A percentile compares a stretch with the other conserved stretches of the same genome.
These are phyloP conservation scores for Cryptococcus sp. DNA, from an alignment of 1,284 basidiomycete genomes.

Conservation along the genomic window DNA sequence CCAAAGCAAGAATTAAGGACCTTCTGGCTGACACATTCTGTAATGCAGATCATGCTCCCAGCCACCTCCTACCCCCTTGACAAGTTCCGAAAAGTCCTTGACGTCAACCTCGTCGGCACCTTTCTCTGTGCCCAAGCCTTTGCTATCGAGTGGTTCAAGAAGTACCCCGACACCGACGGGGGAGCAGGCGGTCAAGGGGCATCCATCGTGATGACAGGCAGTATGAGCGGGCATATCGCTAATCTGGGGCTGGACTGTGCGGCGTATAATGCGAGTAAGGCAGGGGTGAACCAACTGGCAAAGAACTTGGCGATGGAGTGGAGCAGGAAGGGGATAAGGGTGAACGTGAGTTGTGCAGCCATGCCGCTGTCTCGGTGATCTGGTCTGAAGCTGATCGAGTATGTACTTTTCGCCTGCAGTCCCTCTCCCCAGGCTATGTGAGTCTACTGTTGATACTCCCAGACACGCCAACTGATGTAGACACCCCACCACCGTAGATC, in stretches of 20 bases:
- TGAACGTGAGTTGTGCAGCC: constrained; percentile 8
- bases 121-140: constrained; percentile 20
- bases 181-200: constrained; percentile 60
- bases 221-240: constrained; percentile 79
- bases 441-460: not conserved
- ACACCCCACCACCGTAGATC: constrained; percentile 56
- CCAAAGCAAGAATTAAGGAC: constrained; percentile 70
- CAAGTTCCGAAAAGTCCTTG: constrained; percentile 67
- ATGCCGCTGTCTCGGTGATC: too few species aligned
- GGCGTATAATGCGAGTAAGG: constrained; percentile 27
- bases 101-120: constrained; percentile 59
- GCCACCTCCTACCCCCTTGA: constrained; percentile 34
- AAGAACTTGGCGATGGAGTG: constrained; percentile 79
- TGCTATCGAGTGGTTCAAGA: constrained; percentile 16
- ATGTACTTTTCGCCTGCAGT: constrained; percentile 12
- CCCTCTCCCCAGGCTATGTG: constrained; percentile 34
- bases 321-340: constrained; percentile 49
- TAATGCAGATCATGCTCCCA: constrained; percentile 35
- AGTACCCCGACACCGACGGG: constrained; percentile 5
- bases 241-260: constrained; percentile 55
- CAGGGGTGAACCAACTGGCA: constrained; percentile 24
- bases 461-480: not conserved
- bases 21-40: constrained; percentile 23
- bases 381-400: too few species aligned
- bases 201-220: constrained; percentile 76